Base-by-base conservation (phyloP, 805 yeast genomes). In the Candida ipomoeae region DNA sequence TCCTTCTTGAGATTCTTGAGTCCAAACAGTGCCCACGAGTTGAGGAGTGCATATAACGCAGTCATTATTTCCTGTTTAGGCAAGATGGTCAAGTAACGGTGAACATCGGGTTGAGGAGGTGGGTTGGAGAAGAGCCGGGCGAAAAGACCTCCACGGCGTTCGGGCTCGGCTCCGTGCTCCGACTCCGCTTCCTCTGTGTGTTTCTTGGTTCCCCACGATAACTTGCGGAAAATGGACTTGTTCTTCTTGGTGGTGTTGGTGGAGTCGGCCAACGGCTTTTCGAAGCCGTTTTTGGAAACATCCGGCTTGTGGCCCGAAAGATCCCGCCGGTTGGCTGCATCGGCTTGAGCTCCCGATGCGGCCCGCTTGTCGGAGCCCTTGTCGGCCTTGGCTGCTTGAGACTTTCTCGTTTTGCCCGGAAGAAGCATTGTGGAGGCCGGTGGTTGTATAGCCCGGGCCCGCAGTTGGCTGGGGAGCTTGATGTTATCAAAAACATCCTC, bases 21-120 rank as follows among this genome's bases (percentile, higher is more conserved):
- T 7, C 94, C 92, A 59, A 85, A 85, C 52, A 78, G 81, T 13
- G 81, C 77, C 94, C 94, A 86, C 15, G 85, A 81, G 41, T 66
- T 71, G 55, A 86, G 69, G 49, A 86, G 74, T 40, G 86, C 80
- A 62, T 71, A 77, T 57, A 86, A 68, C 2, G 89, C 89, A 40
- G 81, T 80, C 53, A 79, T 77, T 75, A 85, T 75, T 62, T 85
- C 89, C 26, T 70, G 77, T 51, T 70, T 69, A 10, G 78, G 71
- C 46, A 80, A 63, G 26, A 75, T 70, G 15, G 77, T 71, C 32
- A 63, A 54, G 62, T 62, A 70, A 38, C 71, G 60, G 46, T 60
- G 67, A 29, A 71, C 66, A 26, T 69, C 74, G 10, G 50, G 40
- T 21, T 56, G 59, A 32, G 63, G 57, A 18, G 58, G 56, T 10